Evolutionary conservation across 257 asterid genomes (phyloP), one percentile per base, ranked within the genome.

Genomic region (Salvia miltiorrhiza): DNA sequence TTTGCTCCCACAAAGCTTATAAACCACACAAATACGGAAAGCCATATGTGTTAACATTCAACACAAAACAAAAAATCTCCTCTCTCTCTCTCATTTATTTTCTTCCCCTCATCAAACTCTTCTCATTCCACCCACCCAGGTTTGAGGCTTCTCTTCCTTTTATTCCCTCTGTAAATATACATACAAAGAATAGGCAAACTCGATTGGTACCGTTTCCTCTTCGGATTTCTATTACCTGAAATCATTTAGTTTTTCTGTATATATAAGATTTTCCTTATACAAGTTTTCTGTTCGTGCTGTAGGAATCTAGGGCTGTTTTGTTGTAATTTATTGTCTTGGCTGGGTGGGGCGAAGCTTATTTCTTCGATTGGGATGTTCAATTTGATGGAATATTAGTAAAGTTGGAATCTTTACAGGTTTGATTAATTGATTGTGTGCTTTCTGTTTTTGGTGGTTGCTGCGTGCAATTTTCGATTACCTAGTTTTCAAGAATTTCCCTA

Each of bases 371-470:
- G 67, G 74, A 70, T 72, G 70, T 64, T 63, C 74, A 58, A 56
- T 80, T 71, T 76, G 71, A 74, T 73, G 70, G 82, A 80, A n/a
- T 68, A 72, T 74, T 61, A 76, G 78, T 84, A 77, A 85, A 85
- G 78, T 69, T 85, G 65, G 73, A 77, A 72, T 76, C 81, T 69
- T 73, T 77, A 67, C 67, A 50, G 55, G 43, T 41, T 62, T 54
- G 54, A 72, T n/a, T n/a, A n/a, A n/a, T n/a, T n/a, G n/a, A 30
- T 14, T 72, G 4, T 23, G 64, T n/a, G n/a, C n/a, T n/a, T n/a
- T n/a, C n/a, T n/a, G n/a, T n/a, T n/a, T n/a, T n/a, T n/a, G n/a
- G n/a, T 70, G 24, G 71, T 43, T 63, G 65, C 16, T 69, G 67
- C 53, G 20, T 65, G 77, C 19, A n/a, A 4, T 66, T 20, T 23